Conservation (phyloP, 148 eudicot species). For the Cornus florida region DNA sequence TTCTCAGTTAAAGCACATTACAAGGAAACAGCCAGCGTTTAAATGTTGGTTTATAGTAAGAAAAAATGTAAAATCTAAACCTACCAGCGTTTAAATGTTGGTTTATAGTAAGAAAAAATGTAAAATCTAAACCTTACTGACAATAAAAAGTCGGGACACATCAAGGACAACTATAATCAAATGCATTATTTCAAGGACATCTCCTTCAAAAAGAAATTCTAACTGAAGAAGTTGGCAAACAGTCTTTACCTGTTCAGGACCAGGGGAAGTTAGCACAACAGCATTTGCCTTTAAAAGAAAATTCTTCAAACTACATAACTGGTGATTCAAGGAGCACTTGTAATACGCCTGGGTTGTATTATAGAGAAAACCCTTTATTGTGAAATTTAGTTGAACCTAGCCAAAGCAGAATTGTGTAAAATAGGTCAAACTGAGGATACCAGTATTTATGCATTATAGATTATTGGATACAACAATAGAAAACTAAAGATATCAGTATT, state of each 20-base stretch:
- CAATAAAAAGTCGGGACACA: neutral
- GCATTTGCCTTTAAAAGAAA: slow-evolving; percentile 36
- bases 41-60: neutral
- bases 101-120: neutral
- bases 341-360: slow-evolving; percentile 41
- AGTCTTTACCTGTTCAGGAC: slow-evolving; percentile 37
- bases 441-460: neutral
- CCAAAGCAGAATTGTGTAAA: slow-evolving; percentile 6
- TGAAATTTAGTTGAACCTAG: slow-evolving; percentile 55
- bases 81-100: neutral
- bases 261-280: slow-evolving; percentile 48
- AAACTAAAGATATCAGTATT: neutral
- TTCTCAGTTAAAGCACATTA: neutral
- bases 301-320: slow-evolving; percentile 43
- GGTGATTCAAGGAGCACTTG: slow-evolving; percentile 41
- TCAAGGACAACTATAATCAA: neutral
- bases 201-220: neutral
- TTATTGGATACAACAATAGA: neutral
- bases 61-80: neutral
- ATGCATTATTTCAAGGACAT: neutral
- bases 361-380: slow-evolving; percentile 40
- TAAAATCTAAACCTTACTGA: neutral
- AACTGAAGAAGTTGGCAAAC: slow-evolving; percentile 5
- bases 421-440: neutral
- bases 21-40: neutral